A percentile compares a stretch with the other conserved stretches of the same genome.
phyloP scores from a whole-genome alignment of 106 monocot genomes.

The Dioscorea dumetorum region DNA sequence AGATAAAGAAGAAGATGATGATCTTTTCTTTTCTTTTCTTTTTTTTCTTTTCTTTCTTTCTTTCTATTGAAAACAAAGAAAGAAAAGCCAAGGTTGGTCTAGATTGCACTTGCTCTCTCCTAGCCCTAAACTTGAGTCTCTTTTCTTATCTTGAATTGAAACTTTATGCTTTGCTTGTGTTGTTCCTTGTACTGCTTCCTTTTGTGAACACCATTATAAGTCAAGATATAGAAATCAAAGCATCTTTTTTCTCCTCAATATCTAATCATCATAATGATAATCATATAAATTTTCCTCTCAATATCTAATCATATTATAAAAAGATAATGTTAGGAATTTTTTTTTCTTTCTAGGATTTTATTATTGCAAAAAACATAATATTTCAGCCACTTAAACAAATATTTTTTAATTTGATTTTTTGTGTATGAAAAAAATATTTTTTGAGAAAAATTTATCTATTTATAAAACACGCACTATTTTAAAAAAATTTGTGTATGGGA shows the following conservation, averaged over 20 bases:
- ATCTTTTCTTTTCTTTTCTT: constrained; percentile 27
- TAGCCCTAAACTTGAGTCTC: not conserved
- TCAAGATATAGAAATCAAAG: not conserved
- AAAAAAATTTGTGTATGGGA: too few species aligned
- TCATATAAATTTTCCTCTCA: too few species aligned
- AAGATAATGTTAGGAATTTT: too few species aligned
- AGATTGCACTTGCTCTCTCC: not conserved
- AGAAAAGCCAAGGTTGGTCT: constrained; percentile 9
- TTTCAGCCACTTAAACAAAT: too few species aligned
- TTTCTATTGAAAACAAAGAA: not conserved
- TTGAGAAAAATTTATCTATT: too few species aligned
- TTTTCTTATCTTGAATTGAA: not conserved
- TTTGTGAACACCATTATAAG: not conserved
- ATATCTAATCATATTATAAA: too few species aligned
- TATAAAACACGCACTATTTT: too few species aligned
- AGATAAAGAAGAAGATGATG: constrained; percentile 24
- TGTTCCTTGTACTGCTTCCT: constrained; percentile 8
- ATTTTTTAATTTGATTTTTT: too few species aligned
- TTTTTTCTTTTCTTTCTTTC: too few species aligned
- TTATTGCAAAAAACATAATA: too few species aligned
- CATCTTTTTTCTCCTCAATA: not conserved
- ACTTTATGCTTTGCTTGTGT: constrained; percentile 29
- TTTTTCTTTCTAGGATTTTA: too few species aligned
- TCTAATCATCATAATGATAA: not conserved
- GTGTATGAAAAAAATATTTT: too few species aligned